phyloP scores from a whole-genome alignment of 75 land plant genomes.

The Picea glauca region DNA sequence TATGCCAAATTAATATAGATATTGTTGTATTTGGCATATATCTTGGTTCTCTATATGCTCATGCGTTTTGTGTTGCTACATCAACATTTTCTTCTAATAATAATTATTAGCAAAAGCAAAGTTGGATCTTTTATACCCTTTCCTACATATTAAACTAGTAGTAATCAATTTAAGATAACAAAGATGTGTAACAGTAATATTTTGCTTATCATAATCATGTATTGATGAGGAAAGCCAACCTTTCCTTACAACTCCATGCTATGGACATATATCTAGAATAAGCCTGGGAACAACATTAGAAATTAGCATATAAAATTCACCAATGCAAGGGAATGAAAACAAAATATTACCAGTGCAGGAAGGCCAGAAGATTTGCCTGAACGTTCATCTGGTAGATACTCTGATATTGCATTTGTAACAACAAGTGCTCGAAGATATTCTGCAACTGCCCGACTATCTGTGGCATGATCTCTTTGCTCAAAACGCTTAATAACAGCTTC shows the following conservation, averaged over 20 bases:
- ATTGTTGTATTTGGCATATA: too few species aligned
- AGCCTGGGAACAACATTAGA: background rate
- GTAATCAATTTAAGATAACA: too few species aligned
- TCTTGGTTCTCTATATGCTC: too few species aligned
- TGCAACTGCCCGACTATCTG: slow-evolving; percentile 79
- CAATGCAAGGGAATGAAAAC: background rate
- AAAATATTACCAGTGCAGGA: slow-evolving; percentile 65
- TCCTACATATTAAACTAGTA: too few species aligned
- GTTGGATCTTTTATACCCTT: too few species aligned
- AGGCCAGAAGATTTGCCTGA: slow-evolving; percentile 73
- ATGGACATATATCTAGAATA: background rate
- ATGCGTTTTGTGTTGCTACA: too few species aligned
- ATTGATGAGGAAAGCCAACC: background rate
- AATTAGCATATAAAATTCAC: background rate
- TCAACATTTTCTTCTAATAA: too few species aligned
- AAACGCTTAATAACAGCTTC: slow-evolving; percentile 89
- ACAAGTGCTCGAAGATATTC: slow-evolving; percentile 96
- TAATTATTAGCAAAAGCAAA: too few species aligned
- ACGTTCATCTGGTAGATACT: slow-evolving; percentile 87
- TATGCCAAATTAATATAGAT: too few species aligned
- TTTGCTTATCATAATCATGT: background rate
- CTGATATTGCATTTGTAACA: slow-evolving; percentile 81
- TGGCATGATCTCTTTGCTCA: slow-evolving; percentile 85
- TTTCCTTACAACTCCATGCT: background rate
- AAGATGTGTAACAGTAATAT: too few species aligned